phyloP scores from a whole-genome alignment of 805 yeast species.

The Sugiyamaella americana region DNA sequence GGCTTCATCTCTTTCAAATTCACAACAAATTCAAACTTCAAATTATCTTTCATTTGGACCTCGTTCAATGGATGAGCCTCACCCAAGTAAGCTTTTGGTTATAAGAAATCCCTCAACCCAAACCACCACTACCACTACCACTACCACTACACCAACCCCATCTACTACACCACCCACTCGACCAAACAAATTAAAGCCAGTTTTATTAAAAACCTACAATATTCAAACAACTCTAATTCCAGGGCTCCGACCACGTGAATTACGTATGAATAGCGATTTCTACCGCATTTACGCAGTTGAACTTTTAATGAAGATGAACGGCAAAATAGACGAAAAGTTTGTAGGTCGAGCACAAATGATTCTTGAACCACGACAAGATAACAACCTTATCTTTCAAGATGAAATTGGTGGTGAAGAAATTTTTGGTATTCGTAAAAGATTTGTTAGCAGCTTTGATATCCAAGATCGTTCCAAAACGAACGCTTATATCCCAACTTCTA shows the following conservation, averaged over 20 bases:
- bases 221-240: constrained; percentile 26
- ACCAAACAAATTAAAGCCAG: constrained; percentile 8
- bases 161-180: constrained; percentile 2
- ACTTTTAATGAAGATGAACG: constrained; percentile 29
- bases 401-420: constrained; percentile 14
- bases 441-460: constrained; percentile 13
- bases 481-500: constrained; percentile 5
- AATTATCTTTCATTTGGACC: constrained; percentile 22
- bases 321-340: constrained; percentile 30
- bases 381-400: constrained; percentile 11
- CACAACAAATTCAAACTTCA: constrained; percentile 18
- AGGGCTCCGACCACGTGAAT: constrained; percentile 28
- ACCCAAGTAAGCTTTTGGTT: constrained; percentile 3
- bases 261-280: constrained; percentile 31
- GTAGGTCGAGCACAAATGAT: constrained; percentile 31
- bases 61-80: constrained; percentile 23
- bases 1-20: constrained; percentile 20
- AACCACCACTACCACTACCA: not conserved
- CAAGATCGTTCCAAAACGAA: constrained; percentile 1
- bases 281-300: constrained; percentile 32
- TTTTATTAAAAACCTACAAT: constrained; percentile 28
- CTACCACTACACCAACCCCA: not conserved
- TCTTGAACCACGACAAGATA: constrained; percentile 26
- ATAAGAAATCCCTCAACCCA: not conserved
- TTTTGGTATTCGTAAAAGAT: constrained; percentile 24